Evolutionary conservation across 768 basidiomycete species (phyloP), one percentile per base, ranked within the genome.

Genomic region (Scleroderma bovista): DNA sequence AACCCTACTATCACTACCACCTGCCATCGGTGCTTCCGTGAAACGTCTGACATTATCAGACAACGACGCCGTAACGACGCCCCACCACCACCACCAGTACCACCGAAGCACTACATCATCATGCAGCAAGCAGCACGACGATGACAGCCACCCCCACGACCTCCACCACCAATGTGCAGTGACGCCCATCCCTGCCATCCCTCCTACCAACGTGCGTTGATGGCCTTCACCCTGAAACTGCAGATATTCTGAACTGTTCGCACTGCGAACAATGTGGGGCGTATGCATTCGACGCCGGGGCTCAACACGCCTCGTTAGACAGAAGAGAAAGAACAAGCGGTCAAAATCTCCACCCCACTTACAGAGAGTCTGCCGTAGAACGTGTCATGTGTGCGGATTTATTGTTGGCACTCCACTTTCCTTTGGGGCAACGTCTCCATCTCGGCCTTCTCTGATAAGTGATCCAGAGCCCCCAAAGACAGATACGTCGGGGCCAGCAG

Each of bases 251-350:
- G 31, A 47, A 42, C 23, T 37, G 48, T 19, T 59, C 68, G 4
- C 68, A 74, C 38, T 88, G 84, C 60, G 41, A 63, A 4, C 72
- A 65, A 64, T 88, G 86, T 56, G 84, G 83, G 31, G 58, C 72
- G 9, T 72, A 72, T 51, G 69, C 75, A 17, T 67, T 75, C 47
- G 61, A 69, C 48, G 73, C 54, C 60, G 71, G 50, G 70, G 69
- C 34, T 57, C 63, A 51, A 61, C 71, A 40, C 60, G 69, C 50
- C 56, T 71, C 45, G 59, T 67, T 46, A 69, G 72, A 60, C 55
- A 60, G 16, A 60, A 55, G 42, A 56, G 44, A 45, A 37, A 62
- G 31, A 57, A 56, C 56, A 62, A 50, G 51, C 52, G 45, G 37
- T 9, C 26, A 34, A 20, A 5, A 20, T 34, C 48, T 19, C 42